Evolutionary conservation across 352 stramenopile genomes (phyloP), one percentile per base, ranked within the genome.

Genomic region (Phytopythium helicoides): DNA sequence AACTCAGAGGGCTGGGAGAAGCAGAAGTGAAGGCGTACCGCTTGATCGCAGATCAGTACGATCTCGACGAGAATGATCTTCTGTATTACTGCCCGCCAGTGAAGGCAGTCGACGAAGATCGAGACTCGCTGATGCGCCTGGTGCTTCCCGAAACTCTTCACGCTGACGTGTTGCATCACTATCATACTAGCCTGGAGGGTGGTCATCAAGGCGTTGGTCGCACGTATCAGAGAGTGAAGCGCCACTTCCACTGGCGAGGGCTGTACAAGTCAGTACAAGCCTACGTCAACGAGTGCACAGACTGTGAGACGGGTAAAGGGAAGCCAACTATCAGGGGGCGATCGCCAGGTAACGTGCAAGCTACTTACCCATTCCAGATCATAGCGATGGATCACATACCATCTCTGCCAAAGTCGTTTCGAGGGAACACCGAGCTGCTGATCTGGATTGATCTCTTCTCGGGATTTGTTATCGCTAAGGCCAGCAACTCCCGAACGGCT

Each of bases 321-420:
- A 3, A 5, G 3, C 40, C 40, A 14, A 31, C 3, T 0, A 48
- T 54, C 3, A 49, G 41, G 15, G 49, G 49, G 2, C 37, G 40
- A 15, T 64, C 50, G 0, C 56, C 50, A 12, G 46, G 49, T 1
- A 62, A 53, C 34, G 36, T 60, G 6, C 23, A 38, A 5, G 46
- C 46, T 12, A 60, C 44, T 36, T 50, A 50, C 15, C 52, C 35
- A 9, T 54, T 56, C 15, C 47, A 56, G 14, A 28, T 53, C 12
- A 45, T 62, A 14, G 55, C 21, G 1, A 62, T 56, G 55, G 55
- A 62, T 25, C 52, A 65, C n/a, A 53, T n/a, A n/a, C n/a, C n/a
- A n/a, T n/a, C n/a, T n/a, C n/a, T n/a, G n/a, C n/a, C n/a, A n/a
- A n/a, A n/a, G n/a, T n/a, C n/a, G n/a, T n/a, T n/a, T n/a, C n/a